Percentiles rank a stretch among this genome's conserved stretches.
Conservation (phyloP, 148 eudicot species). For the Drosera capensis region DNA sequence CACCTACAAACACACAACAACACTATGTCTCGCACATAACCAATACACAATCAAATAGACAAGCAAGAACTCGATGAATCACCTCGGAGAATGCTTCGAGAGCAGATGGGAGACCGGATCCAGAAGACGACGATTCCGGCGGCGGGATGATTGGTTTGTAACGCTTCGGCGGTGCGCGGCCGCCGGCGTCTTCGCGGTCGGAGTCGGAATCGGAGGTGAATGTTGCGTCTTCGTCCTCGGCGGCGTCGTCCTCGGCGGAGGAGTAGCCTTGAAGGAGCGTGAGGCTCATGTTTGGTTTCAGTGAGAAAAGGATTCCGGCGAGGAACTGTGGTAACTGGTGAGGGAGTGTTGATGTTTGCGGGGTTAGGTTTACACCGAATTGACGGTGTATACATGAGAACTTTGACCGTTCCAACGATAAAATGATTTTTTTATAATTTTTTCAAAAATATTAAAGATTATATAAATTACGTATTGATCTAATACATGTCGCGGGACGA, state of each 20-base stretch:
- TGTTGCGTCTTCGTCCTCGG: conserved; percentile 7
- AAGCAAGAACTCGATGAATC: conserved; percentile 1
- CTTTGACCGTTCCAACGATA: too few species aligned
- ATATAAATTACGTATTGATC: too few species aligned
- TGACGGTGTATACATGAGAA: too few species aligned
- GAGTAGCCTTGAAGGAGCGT: conserved; percentile 72
- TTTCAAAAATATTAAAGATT: too few species aligned
- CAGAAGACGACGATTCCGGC: conserved; percentile 29
- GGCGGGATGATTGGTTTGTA: conserved; percentile 31
- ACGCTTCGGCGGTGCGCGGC: conserved; percentile 14
- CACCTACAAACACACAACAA: conserved; percentile 39
- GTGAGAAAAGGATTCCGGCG: too few species aligned
- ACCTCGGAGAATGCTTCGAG: conserved; percentile 75
- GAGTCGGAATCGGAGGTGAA: conserved; percentile 30
- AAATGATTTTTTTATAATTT: too few species aligned
- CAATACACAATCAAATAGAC: not conserved
- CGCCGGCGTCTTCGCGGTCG: conserved; percentile 20
- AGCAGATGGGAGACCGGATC: conserved; percentile 76
- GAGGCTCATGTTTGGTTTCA: conserved; percentile 79
- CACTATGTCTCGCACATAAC: too few species aligned
- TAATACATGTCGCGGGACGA: too few species aligned
- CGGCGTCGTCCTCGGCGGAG: conserved; percentile 64
- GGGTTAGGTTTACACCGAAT: too few species aligned
- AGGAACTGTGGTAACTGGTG: too few species aligned
- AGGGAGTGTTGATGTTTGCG: too few species aligned